A percentile compares a stretch with the other conserved stretches of the same genome.
These are phyloP conservation scores for Syncephalastrum monosporum DNA, from an alignment of 371 early-diverging fungal genomes.

Conservation along the genomic window DNA sequence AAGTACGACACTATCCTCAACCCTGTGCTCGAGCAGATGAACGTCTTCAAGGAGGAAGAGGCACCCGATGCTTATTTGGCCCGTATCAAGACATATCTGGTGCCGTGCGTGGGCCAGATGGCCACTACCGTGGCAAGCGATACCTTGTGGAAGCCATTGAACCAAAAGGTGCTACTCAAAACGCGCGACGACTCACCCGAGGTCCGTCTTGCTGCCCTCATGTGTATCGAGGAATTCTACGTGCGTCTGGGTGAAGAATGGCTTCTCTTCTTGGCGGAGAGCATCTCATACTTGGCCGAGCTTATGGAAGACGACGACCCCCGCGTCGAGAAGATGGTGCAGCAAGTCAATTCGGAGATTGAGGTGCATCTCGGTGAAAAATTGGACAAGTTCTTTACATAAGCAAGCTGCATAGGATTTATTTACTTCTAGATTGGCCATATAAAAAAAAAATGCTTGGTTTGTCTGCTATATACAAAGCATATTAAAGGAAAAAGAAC, in stretches of 20 bases:
- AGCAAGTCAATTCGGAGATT: constrained; percentile 82
- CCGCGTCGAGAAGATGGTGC: constrained; percentile 78
- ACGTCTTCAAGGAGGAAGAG: constrained; percentile 48
- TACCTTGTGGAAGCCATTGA: constrained; percentile 85
- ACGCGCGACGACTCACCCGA: constrained; percentile 70
- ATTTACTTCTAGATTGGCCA: too few species aligned
- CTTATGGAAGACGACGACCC: constrained; percentile 84
- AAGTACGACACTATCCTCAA: constrained; percentile 71
- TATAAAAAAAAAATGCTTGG: too few species aligned
- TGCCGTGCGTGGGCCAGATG: constrained; percentile 83
- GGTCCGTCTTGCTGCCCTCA: constrained; percentile 75
- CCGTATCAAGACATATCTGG: constrained; percentile 64
- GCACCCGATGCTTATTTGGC: constrained; percentile 43
- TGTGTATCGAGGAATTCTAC: constrained; percentile 80
- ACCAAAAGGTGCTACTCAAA: constrained; percentile 76
- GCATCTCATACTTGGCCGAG: constrained; percentile 94
- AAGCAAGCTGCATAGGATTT: constrained; percentile 13
- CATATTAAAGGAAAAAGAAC: too few species aligned
- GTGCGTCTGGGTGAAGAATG: constrained; percentile 88
- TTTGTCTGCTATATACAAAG: too few species aligned
- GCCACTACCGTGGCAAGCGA: constrained; percentile 81
- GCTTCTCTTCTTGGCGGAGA: constrained; percentile 89
- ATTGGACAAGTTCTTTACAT: constrained; percentile 75
- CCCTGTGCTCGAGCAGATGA: constrained; percentile 74
- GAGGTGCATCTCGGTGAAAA: constrained; percentile 89